Evolutionary conservation across 2,329 filamentous ascomycete genomes (phyloP).

Genomic region (Pseudogymnoascus sp.): DNA sequence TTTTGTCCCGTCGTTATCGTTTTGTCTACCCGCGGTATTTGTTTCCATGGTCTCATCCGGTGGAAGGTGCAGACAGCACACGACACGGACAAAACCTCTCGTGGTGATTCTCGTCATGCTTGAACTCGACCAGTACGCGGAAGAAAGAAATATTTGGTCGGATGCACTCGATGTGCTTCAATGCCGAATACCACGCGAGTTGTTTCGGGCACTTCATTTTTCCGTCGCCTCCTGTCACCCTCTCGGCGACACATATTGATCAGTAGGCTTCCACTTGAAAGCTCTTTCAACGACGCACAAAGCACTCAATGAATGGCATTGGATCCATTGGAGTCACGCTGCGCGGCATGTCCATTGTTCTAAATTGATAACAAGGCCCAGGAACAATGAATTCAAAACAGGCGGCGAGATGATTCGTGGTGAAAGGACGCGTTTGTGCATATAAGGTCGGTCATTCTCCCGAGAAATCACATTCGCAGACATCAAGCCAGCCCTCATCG

Average conservation of each 20-base stretch:
- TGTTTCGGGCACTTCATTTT: background rate
- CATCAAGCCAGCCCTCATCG: background rate
- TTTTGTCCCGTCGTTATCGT: background rate
- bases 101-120: background rate
- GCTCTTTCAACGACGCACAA: background rate
- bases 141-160: background rate
- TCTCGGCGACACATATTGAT: background rate
- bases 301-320: background rate
- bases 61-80: background rate
- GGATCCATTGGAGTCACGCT: background rate
- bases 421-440: background rate
- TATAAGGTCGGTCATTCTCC: background rate
- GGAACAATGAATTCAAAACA: background rate
- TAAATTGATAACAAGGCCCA: background rate
- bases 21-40: background rate
- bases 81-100: background rate
- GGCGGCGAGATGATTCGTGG: background rate
- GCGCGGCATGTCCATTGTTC: background rate
- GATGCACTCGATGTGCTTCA: background rate
- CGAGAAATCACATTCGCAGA: background rate
- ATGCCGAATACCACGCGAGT: background rate
- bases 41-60: background rate
- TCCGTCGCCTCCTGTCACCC: background rate
- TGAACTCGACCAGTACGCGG: background rate
- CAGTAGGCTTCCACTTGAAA: background rate